A percentile compares a stretch with the other conserved stretches of the same genome.
Conservation (phyloP, 129 eudicot species). For the Tanacetum coccineum region DNA sequence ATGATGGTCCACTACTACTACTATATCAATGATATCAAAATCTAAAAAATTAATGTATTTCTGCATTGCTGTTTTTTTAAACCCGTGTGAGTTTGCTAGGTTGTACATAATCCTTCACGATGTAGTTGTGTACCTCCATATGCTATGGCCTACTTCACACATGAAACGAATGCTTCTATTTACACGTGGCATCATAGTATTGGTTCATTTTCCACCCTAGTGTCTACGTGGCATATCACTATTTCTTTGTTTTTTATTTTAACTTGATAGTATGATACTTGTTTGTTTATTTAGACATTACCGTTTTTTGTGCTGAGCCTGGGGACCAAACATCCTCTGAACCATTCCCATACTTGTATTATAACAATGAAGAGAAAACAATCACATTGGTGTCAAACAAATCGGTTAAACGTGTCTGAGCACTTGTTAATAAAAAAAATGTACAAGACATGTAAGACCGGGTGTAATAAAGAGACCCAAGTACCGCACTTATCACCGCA, state of each 20-base stretch:
- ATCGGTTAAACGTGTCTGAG: not conserved
- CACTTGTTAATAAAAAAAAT: too few relatives aligned
- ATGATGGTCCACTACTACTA: conserved; percentile 14
- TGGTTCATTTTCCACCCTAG: conserved; percentile 13
- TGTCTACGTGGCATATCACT: conserved; percentile 32
- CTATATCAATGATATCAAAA: conserved; percentile 17
- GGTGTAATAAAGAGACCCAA: not conserved
- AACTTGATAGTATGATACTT: not conserved
- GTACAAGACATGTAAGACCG: too few relatives aligned
- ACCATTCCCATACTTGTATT: conserved; percentile 3
- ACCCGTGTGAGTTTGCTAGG: conserved; percentile 25
- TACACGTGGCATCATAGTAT: conserved; percentile 24
- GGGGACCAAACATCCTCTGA: conserved; percentile 28
- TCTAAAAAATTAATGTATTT: conserved; percentile 17
- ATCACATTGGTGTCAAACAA: conserved; percentile 1
- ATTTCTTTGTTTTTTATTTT: not conserved
- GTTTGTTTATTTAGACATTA: conserved; percentile 16
- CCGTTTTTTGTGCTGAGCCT: conserved; percentile 8
- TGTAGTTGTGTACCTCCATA: conserved; percentile 24
- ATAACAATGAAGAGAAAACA: not conserved
- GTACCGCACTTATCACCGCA: too few relatives aligned
- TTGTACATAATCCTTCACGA: conserved; percentile 33
- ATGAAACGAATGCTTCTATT: conserved; percentile 13
- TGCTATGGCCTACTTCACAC: conserved; percentile 30
- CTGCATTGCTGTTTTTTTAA: conserved; percentile 12